A percentile compares a stretch with the other conserved stretches of the same genome.
These are phyloP conservation scores for Obelidium mucronatum DNA, from an alignment of 192 early-diverging fungal genomes.

Conservation along the genomic window DNA sequence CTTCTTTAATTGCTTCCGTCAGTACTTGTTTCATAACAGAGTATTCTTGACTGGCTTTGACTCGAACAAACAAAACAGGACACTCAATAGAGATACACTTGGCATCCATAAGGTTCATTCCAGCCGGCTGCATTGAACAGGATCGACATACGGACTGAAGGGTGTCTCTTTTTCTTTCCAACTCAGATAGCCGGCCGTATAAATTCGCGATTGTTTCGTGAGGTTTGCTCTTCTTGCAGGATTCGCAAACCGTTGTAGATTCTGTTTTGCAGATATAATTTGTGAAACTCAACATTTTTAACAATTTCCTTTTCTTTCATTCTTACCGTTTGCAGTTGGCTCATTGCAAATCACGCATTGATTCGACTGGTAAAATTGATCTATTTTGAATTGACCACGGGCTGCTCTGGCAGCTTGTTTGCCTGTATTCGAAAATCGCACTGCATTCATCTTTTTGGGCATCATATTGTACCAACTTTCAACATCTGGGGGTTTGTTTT, in stretches of 20 bases:
- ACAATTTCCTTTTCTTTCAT: constrained; percentile 26
- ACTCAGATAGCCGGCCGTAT: constrained; percentile 31
- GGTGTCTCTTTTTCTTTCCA: constrained; percentile 46
- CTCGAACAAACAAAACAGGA: constrained; percentile 55
- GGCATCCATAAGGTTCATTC: constrained; percentile 45
- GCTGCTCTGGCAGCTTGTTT: constrained; percentile 14
- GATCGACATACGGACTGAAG: constrained; percentile 57
- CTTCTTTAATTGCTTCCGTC: background rate
- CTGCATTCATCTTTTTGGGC: constrained; percentile 65
- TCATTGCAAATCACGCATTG: constrained; percentile 70
- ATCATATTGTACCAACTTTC: constrained; percentile 75
- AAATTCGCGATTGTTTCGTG: constrained; percentile 30
- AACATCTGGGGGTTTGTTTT: constrained; percentile 57
- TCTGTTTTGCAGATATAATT: background rate
- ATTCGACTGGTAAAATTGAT: constrained; percentile 73
- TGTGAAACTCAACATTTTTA: background rate
- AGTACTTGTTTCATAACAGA: constrained; percentile 2
- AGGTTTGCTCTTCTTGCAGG: constrained; percentile 26
- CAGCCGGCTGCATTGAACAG: constrained; percentile 53
- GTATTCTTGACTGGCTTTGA: constrained; percentile 38
- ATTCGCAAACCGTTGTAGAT: constrained; percentile 38
- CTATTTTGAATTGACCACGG: constrained; percentile 57
- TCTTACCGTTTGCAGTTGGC: constrained; percentile 50
- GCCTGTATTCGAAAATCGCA: constrained; percentile 36
- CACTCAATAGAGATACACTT: constrained; percentile 71